These are phyloP conservation scores for Trichoderma sp. DNA, from an alignment of 2,329 filamentous ascomycete species.

Conservation along the genomic window DNA sequence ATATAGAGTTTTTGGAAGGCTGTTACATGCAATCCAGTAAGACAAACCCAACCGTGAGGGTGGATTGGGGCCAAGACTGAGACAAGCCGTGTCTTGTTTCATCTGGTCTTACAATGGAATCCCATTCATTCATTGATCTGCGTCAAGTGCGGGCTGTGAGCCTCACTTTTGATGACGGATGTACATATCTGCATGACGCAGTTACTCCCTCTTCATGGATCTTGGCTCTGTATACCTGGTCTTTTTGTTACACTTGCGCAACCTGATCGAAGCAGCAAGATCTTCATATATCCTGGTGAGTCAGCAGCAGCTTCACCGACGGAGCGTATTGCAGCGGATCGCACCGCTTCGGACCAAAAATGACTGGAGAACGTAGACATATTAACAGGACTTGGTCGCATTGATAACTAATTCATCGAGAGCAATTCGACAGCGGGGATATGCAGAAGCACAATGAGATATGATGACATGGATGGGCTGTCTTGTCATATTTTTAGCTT, in stretches of 20 bases:
- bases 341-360: background rate
- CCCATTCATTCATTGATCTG: background rate
- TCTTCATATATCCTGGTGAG: background rate
- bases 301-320: background rate
- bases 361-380: background rate
- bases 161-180: background rate
- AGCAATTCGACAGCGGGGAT: background rate
- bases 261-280: background rate
- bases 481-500: background rate
- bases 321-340: background rate
- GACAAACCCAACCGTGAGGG: background rate
- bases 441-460: background rate
- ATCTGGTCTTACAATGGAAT: background rate
- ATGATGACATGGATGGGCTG: background rate
- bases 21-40: background rate
- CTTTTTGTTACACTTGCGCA: background rate
- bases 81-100: conserved; percentile 1
- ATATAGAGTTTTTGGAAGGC: background rate
- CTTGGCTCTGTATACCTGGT: background rate
- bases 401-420: background rate
- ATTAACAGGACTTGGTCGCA: background rate
- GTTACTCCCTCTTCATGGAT: background rate
- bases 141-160: background rate
- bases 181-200: background rate
- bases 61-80: background rate